A percentile compares a stretch with the other conserved stretches of the same genome.
Conservation (phyloP, 2,329 filamentous ascomycete genomes). For the Aureobasidium leucospermi region DNA sequence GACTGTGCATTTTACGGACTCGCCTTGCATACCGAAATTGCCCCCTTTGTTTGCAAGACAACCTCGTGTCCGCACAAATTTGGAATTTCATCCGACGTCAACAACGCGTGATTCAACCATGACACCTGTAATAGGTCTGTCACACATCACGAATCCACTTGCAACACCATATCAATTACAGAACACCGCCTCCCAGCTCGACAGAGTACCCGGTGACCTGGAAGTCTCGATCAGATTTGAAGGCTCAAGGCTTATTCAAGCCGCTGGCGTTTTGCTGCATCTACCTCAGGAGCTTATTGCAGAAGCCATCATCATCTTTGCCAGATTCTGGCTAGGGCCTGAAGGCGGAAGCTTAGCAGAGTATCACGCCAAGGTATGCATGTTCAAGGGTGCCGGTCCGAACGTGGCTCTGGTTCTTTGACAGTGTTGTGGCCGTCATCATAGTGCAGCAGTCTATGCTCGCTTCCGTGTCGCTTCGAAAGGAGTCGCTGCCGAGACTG, state of each 20-base stretch:
- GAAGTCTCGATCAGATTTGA: constrained; percentile 66
- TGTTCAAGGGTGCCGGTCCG: not conserved
- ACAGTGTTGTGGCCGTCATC: not conserved
- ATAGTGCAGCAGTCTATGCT: not conserved
- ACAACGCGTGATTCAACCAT: constrained; percentile 15
- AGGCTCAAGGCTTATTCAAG: constrained; percentile 67
- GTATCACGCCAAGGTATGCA: constrained; percentile 45
- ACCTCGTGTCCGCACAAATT: not conserved
- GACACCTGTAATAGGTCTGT: constrained; percentile 26
- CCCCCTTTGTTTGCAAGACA: not conserved
- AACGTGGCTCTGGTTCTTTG: not conserved
- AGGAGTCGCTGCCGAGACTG: not conserved
- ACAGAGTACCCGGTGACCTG: constrained; percentile 57
- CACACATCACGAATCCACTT: constrained; percentile 59
- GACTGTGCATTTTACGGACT: not conserved
- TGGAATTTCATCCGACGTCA: not conserved
- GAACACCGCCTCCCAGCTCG: constrained; percentile 47
- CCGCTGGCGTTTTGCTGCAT: constrained; percentile 71
- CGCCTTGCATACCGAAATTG: not conserved
- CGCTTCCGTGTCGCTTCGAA: not conserved
- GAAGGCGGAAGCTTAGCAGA: constrained; percentile 42
- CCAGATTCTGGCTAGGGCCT: constrained; percentile 68
- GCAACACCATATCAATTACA: constrained; percentile 64
- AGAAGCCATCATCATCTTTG: constrained; percentile 74
- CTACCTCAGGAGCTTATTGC: constrained; percentile 81